phyloP scores from a whole-genome alignment of 768 basidiomycete genomes.

The Imleria badia region DNA sequence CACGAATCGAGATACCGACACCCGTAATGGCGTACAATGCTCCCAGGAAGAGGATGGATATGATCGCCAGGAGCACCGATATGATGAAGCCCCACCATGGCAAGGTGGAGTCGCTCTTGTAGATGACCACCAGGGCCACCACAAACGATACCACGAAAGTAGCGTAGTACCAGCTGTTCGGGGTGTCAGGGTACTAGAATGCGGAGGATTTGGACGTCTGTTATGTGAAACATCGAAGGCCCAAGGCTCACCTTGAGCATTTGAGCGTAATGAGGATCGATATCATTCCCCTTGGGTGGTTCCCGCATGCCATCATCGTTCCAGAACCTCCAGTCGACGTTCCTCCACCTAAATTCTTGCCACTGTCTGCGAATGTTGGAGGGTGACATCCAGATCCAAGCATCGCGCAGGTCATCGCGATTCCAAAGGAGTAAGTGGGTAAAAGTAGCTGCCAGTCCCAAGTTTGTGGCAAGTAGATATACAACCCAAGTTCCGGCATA shows the following conservation, averaged over 20 bases:
- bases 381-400: constrained; percentile 48
- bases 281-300: constrained; percentile 35
- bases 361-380: constrained; percentile 28
- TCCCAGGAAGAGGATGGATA: constrained; percentile 53
- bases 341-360: constrained; percentile 21
- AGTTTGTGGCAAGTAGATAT: constrained; percentile 15
- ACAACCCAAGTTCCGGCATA: constrained; percentile 31
- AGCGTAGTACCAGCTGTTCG: constrained; percentile 34
- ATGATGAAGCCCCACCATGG: constrained; percentile 63
- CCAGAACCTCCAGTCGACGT: constrained; percentile 43
- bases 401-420: constrained; percentile 43
- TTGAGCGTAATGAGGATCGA: constrained; percentile 57
- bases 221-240: constrained; percentile 15
- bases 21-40: constrained; percentile 55
- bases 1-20: constrained; percentile 13
- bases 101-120: constrained; percentile 51
- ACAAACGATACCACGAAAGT: constrained; percentile 35
- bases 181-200: constrained; percentile 34
- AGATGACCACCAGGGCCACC: constrained; percentile 54
- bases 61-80: constrained; percentile 47
- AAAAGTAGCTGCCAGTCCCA: constrained; percentile 45
- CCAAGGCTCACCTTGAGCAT: constrained; percentile 40
- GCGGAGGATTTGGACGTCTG: not conserved
- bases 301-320: constrained; percentile 14
- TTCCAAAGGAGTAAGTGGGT: constrained; percentile 56